These are phyloP conservation scores for Neurospora crassa DNA, from an alignment of 2,329 filamentous ascomycete species.

Conservation along the genomic window DNA sequence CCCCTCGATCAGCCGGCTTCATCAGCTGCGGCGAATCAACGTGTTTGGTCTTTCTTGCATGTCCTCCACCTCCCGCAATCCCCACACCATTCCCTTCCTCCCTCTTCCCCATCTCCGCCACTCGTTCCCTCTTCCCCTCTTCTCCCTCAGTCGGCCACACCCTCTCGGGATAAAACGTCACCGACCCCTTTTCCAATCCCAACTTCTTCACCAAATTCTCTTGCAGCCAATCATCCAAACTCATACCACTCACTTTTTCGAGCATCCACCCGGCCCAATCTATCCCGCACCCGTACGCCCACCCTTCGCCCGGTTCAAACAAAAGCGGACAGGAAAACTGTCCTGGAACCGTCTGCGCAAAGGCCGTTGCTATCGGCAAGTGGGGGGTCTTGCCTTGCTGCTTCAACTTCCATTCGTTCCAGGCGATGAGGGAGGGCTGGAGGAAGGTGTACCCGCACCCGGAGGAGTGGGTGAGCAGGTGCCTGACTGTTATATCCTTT, in stretches of 20 bases:
- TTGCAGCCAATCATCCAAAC: conserved; percentile 18
- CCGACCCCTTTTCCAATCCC: conserved; percentile 6
- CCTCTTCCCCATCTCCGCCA: background rate
- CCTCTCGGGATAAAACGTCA: conserved; percentile 19
- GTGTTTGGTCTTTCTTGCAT: background rate
- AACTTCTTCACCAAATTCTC: conserved; percentile 16
- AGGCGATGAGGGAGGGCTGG: background rate
- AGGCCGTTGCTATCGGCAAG: background rate
- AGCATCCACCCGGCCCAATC: conserved; percentile 23
- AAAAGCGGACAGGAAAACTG: conserved; percentile 20
- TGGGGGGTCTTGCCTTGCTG: background rate
- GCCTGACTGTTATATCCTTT: conserved; percentile 32
- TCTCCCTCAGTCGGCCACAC: background rate
- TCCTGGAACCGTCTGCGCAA: conserved; percentile 10
- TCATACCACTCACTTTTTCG: conserved; percentile 14
- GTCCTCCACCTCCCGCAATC: background rate
- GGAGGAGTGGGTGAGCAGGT: conserved; percentile 37
- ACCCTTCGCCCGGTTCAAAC: conserved; percentile 22
- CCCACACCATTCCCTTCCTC: background rate
- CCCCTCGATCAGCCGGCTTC: conserved; percentile 4
- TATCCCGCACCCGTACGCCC: conserved; percentile 21
- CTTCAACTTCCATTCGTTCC: background rate
- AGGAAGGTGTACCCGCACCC: conserved; percentile 33
- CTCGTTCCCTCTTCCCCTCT: background rate
- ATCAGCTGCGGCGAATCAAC: background rate